phyloP scores from a whole-genome alignment of 2,329 filamentous ascomycete genomes.

The Emergomyces pasteurianus region DNA sequence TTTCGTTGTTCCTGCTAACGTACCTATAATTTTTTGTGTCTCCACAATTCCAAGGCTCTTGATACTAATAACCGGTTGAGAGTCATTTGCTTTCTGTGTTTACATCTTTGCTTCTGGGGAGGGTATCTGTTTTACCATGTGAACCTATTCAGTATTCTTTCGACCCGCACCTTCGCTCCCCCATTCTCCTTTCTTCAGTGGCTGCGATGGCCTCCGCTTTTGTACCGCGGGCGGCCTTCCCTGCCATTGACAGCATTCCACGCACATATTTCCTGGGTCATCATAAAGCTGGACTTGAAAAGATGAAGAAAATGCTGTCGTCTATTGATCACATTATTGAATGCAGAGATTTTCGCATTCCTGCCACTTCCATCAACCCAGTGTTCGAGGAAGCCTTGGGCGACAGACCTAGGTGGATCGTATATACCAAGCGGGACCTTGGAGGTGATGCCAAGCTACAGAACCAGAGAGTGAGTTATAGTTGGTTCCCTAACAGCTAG shows the following conservation, averaged over 20 bases:
- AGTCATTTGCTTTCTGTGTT: not conserved
- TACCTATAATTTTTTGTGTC: not conserved
- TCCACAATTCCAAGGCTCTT: not conserved
- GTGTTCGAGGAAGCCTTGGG: slow-evolving; percentile 69
- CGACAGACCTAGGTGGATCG: slow-evolving; percentile 61
- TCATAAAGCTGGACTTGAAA: slow-evolving; percentile 66
- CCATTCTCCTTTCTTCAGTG: not conserved
- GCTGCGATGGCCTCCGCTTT: slow-evolving; percentile 38
- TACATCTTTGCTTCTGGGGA: not conserved
- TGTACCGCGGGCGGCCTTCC: slow-evolving; percentile 61
- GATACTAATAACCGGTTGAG: not conserved
- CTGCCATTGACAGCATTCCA: slow-evolving; percentile 60
- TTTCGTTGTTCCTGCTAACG: not conserved
- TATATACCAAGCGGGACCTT: slow-evolving; percentile 86
- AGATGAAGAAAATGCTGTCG: slow-evolving; percentile 70
- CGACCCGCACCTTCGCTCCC: not conserved
- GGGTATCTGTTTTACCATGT: not conserved
- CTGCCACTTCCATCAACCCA: slow-evolving; percentile 80
- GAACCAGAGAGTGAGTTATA: slow-evolving; percentile 29
- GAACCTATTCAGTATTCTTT: not conserved
- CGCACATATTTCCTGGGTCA: slow-evolving; percentile 93
- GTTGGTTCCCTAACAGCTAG: not conserved
- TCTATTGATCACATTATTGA: slow-evolving; percentile 83
- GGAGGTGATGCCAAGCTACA: slow-evolving; percentile 36
- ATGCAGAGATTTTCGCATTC: slow-evolving; percentile 86